A percentile compares a stretch with the other conserved stretches of the same genome.
Conservation (phyloP, 495 filamentous ascomycete species). For the Penicillium ucsense region DNA sequence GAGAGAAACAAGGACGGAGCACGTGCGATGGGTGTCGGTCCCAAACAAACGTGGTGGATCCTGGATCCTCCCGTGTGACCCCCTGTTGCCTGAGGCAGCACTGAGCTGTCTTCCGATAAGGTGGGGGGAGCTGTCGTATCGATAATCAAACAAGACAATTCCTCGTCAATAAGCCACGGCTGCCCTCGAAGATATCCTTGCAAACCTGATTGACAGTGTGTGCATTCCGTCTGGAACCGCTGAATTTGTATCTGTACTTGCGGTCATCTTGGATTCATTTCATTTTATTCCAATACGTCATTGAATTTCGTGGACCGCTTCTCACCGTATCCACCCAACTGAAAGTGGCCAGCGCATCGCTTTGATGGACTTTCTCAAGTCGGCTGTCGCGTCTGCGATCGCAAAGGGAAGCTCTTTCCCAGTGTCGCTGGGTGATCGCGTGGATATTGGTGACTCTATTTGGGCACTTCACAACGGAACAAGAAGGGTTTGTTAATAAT, state of each 20-base stretch:
- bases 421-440: slow-evolving; percentile 81
- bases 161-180: neutral
- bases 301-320: too few relatives aligned
- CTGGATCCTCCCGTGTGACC: neutral
- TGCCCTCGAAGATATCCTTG: neutral
- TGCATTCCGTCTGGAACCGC: too few relatives aligned
- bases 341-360: slow-evolving; percentile 3
- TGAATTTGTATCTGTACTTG: too few relatives aligned
- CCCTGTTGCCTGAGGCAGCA: slow-evolving; percentile 5
- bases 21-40: neutral
- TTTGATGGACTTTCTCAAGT: slow-evolving; percentile 93
- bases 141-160: neutral
- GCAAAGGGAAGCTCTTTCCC: slow-evolving; percentile 88
- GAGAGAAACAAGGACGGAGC: neutral
- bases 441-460: slow-evolving; percentile 80
- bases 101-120: slow-evolving; percentile 7
- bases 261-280: too few relatives aligned
- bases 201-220: too few relatives aligned
- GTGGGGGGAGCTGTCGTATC: slow-evolving; percentile 7
- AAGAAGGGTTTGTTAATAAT: slow-evolving; percentile 55
- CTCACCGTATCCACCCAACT: too few relatives aligned
- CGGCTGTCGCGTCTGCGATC: slow-evolving; percentile 91
- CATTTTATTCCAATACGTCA: too few relatives aligned
- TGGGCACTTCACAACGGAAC: slow-evolving; percentile 91
- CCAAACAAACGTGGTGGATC: slow-evolving; percentile 1